A percentile compares a stretch with the other conserved stretches of the same genome.
These are phyloP conservation scores for Periconia sp. DNA, from an alignment of 2,329 filamentous ascomycete genomes.

Conservation along the genomic window DNA sequence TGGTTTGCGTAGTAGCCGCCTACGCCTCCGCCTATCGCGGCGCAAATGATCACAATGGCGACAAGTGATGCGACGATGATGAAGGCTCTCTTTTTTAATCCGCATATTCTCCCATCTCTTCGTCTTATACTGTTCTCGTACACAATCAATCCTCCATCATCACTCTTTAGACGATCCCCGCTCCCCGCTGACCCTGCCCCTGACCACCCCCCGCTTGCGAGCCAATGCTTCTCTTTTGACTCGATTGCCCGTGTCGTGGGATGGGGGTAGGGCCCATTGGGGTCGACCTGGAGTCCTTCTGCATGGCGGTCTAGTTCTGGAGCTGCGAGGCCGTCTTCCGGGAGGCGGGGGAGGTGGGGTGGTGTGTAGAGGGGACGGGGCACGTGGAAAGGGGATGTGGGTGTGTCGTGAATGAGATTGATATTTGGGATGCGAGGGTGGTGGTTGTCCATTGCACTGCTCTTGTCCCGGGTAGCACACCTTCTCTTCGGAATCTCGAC, in stretches of 20 bases:
- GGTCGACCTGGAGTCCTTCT: conserved; percentile 15
- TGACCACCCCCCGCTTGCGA: neutral
- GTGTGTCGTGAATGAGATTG: too few relatives aligned
- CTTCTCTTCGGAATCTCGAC: too few relatives aligned
- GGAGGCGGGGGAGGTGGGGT: neutral
- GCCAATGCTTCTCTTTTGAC: conserved; percentile 2
- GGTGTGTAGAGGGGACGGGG: neutral
- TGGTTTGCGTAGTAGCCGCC: conserved; percentile 10
- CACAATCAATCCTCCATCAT: conserved; percentile 6
- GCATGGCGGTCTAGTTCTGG: conserved; percentile 12
- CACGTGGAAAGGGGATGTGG: neutral
- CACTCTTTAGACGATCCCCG: too few relatives aligned
- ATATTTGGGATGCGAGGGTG: too few relatives aligned
- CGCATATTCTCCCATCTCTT: conserved; percentile 7
- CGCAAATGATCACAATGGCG: conserved; percentile 3
- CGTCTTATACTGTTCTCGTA: conserved; percentile 2
- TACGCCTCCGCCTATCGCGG: conserved; percentile 11
- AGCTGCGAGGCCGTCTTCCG: neutral
- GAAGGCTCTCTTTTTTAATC: conserved; percentile 13
- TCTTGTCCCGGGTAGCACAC: too few relatives aligned
- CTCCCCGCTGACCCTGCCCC: conserved; percentile 1
- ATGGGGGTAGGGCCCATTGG: conserved; percentile 12
- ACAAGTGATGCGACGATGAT: conserved; percentile 9
- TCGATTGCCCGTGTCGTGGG: conserved; percentile 7
- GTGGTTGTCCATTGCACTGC: too few relatives aligned